Percentiles rank a stretch among this genome's conserved stretches.
Conservation (phyloP, 1,139 yeast species). For the Eremothecium sinecaudum region DNA sequence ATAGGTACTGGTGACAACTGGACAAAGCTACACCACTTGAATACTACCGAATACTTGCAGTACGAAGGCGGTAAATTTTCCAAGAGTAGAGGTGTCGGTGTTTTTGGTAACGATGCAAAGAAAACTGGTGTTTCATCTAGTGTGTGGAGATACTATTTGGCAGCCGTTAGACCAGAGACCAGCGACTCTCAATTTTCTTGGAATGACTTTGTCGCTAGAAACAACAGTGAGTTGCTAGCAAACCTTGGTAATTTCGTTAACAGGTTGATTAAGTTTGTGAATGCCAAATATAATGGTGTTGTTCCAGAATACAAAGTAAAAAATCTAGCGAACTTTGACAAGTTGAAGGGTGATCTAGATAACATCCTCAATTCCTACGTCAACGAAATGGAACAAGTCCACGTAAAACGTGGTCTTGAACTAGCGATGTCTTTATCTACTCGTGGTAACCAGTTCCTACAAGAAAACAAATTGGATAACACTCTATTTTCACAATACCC, state of each 20-base stretch:
- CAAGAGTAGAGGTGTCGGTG: constrained; percentile 93
- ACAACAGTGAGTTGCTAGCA: constrained; percentile 86
- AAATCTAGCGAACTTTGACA: constrained; percentile 41
- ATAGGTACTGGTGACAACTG: constrained; percentile 81
- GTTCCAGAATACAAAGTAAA: constrained; percentile 52
- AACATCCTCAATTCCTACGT: constrained; percentile 51
- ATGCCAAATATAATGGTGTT: constrained; percentile 86
- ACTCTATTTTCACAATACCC: constrained; percentile 67
- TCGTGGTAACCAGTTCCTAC: constrained; percentile 90
- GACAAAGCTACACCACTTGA: constrained; percentile 86
- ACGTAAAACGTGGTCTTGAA: constrained; percentile 82
- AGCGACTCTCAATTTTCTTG: constrained; percentile 96
- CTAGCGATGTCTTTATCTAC: constrained; percentile 84
- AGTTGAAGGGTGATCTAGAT: constrained; percentile 52
- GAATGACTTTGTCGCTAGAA: constrained; percentile 89
- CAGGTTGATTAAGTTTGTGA: constrained; percentile 81
- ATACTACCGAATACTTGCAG: constrained; percentile 92
- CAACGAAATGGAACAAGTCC: constrained; percentile 67
- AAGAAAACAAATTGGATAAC: constrained; percentile 91
- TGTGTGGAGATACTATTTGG: constrained; percentile 95
- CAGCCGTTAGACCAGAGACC: constrained; percentile 88
- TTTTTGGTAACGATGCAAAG: constrained; percentile 94
- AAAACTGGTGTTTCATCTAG: constrained; percentile 85
- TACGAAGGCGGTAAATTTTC: constrained; percentile 98
- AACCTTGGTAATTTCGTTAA: constrained; percentile 95